Evolutionary conservation across 805 yeast species (phyloP).

Genomic region (Candida patagonica): DNA sequence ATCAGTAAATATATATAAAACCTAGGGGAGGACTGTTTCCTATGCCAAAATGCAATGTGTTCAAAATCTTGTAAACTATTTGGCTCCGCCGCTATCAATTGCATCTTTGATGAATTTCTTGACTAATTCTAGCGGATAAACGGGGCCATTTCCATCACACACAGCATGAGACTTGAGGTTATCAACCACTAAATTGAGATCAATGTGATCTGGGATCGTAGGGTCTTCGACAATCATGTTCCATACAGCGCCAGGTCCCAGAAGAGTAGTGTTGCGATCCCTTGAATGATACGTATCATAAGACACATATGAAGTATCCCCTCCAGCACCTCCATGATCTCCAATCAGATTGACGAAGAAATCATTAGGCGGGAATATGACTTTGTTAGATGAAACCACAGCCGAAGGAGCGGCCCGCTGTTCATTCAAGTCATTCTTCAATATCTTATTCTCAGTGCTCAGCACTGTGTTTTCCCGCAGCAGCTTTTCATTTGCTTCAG

Average conservation of each 20-base stretch:
- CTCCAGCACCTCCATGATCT: constrained; percentile 14
- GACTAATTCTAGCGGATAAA: constrained; percentile 17
- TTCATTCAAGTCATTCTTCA: constrained; percentile 19
- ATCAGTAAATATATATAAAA: too few species aligned
- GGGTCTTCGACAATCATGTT: constrained; percentile 52
- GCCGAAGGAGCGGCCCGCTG: neutral
- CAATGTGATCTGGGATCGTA: constrained; percentile 16
- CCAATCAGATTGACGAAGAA: constrained; percentile 13
- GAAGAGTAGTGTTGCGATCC: constrained; percentile 37
- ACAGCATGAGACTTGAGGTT: constrained; percentile 55
- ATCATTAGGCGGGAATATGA: constrained; percentile 14
- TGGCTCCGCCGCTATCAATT: too few species aligned
- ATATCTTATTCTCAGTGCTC: constrained; percentile 51
- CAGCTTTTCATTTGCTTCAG: constrained; percentile 41
- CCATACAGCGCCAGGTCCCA: constrained; percentile 78
- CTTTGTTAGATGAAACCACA: too few species aligned
- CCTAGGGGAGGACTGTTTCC: too few species aligned
- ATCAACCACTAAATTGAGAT: constrained; percentile 54
- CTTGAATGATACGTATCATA: constrained; percentile 13
- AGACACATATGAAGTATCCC: constrained; percentile 13
- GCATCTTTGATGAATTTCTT: constrained; percentile 17
- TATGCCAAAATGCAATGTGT: too few species aligned
- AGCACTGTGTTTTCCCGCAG: constrained; percentile 48
- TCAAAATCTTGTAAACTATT: neutral
- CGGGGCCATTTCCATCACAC: constrained; percentile 70